phyloP scores from a whole-genome alignment of 306 rosid species.

The Citrullus colocynthis region DNA sequence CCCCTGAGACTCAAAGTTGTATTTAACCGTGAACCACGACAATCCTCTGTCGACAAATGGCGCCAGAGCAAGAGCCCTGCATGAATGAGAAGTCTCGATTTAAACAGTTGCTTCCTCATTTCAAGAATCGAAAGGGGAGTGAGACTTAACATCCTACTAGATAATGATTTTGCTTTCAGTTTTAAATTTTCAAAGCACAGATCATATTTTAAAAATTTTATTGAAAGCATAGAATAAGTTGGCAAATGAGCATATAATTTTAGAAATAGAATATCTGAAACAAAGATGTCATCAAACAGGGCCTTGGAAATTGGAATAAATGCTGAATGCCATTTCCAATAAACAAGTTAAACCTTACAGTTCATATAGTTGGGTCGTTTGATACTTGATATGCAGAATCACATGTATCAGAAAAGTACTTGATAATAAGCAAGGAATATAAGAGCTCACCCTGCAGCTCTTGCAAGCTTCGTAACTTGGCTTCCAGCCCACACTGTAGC shows the following conservation, averaged over 20 bases:
- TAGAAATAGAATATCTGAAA: not conserved
- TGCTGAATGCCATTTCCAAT: not conserved
- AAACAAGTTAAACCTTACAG: not conserved
- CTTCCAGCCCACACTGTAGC: slow-evolving; percentile 98
- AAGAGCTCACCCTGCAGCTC: slow-evolving; percentile 82
- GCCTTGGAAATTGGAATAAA: not conserved
- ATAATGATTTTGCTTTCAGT: not conserved
- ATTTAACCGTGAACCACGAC: slow-evolving; percentile 66
- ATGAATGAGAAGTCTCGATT: not conserved
- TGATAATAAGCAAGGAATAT: not conserved
- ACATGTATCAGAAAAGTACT: not conserved
- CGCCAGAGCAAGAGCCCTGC: slow-evolving; percentile 82
- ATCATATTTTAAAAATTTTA: not conserved
- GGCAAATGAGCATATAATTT: not conserved
- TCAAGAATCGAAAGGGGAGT: not conserved
- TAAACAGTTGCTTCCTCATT: not conserved
- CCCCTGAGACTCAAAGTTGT: slow-evolving; percentile 69
- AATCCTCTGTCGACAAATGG: slow-evolving; percentile 70
- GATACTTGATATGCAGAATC: not conserved
- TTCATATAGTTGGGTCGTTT: not conserved
- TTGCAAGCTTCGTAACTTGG: slow-evolving; percentile 74
- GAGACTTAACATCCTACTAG: not conserved
- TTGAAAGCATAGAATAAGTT: not conserved
- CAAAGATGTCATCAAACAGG: not conserved
- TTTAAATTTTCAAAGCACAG: not conserved